Evolutionary conservation across 2,329 filamentous ascomycete species (phyloP), one percentile per base, ranked within the genome.

Genomic region (Botrytis tulipae): DNA sequence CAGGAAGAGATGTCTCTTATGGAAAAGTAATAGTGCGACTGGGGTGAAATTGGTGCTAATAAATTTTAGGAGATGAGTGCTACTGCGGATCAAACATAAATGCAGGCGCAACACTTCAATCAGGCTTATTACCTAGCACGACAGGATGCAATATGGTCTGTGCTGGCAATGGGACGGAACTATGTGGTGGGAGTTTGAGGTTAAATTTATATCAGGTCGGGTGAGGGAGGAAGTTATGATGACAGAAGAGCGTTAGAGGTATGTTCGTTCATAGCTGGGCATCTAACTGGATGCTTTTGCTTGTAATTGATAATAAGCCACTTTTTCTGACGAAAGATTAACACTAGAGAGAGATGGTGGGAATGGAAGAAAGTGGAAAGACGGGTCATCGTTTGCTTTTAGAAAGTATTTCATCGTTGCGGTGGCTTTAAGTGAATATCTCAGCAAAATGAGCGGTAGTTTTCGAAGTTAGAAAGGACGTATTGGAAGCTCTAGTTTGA

Each of bases 151-250:
- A 40, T 57, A 4, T 69, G 35, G 35, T 42, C 16, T 69, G 66
- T 44, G 29, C 29, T 37, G 35, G 66, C 4, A 68, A 69, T 44
- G 18, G n/a, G 18, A 69, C n/a, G 18, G 66, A 57, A n/a, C 14
- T 22, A 42, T 69, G 66, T 40, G 66, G 66, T 3, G 66, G 66
- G 16, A 57, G 66, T 57, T n/a, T 42, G 48, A 69, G 66, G 20
- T 69, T 69, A 12, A 42, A 57, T 44, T 32, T 69, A 32, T 69
- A 69, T 69, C 66, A 59, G 66, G 51, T 32, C 25, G 12, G 18
- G 5, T 69, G 48, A 57, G 66, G n/a, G 35, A n/a, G 7, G 5
- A 20, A 18, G 16, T 4, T 7, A 6, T 10, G 16, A 3, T 4
- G 32, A 40, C 25, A 0, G 35, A 29, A 18, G 3, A 18, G 51